Evolutionary conservation across 192 early-diverging fungal species (phyloP), one percentile per base, ranked within the genome.

Genomic region (Coemansia sp.): DNA sequence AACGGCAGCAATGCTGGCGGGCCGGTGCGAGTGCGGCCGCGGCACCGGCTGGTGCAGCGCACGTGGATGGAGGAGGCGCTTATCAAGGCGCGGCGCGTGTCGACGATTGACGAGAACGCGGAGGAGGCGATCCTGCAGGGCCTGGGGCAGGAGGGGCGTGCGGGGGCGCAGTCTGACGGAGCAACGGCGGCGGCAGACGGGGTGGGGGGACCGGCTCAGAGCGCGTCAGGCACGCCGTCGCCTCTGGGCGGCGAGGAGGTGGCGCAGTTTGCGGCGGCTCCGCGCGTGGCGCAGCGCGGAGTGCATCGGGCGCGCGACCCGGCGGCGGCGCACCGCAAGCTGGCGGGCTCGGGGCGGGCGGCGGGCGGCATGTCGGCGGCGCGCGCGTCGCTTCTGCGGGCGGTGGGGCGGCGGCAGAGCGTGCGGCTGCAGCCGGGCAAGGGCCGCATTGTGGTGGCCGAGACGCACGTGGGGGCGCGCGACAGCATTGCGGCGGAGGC

Each of bases 11-110:
- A 21, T 30, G 18, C 53, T 19, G 39, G 41, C 32, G 50, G 50
- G n/a, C n/a, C n/a, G n/a, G 51, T 26, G 19, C 56, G 62, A 1
- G 65, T 64, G 17, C 58, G 74, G 5, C 64, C 73, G 21, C 73
- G 67, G 21, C 68, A 72, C 39, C 68, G 68, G 3, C 61, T 62
- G 56, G 51, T 78, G 35, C 64, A 78, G 51, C 68, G 69, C 48
- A 78, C 69, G 14, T 78, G 68, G 76, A 78, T 78, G 69, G 76
- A 72, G 41, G 76, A 78, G 76, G 69, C 65, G 30, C 58, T 78
- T 13, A 60, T 78, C 26, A 78, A 78, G 54, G 69, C 69, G 33
- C 60, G 76, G 13, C 69, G 76, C 32, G 68, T 78, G 11, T 78
- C 69, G 21, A 72, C 68, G 10, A 65, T 78, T 10, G 69, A 78